Evolutionary conservation across 2,329 filamentous ascomycete species (phyloP).

Genomic region (Aspergillus carbonarius): DNA sequence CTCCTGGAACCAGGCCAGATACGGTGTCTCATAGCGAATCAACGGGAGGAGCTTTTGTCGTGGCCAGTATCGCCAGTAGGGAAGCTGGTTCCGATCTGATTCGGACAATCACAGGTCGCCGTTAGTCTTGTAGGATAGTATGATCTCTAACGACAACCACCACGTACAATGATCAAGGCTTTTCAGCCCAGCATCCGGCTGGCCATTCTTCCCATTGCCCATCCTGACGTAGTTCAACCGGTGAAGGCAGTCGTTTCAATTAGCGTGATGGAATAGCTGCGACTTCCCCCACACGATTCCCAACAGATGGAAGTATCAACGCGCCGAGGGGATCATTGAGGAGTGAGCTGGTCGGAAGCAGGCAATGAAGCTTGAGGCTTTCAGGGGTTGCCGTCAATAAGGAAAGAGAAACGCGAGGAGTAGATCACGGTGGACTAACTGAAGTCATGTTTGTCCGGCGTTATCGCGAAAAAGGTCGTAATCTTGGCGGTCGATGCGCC

Average conservation of each 20-base stretch:
- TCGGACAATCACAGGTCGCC: slow-evolving; percentile 15
- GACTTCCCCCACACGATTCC: slow-evolving; percentile 24
- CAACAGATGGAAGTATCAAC: neutral
- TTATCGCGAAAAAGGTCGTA: neutral
- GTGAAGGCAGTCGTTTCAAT: slow-evolving; percentile 16
- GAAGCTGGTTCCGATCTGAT: slow-evolving; percentile 77
- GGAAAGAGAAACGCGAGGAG: neutral
- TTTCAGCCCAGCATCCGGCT: slow-evolving; percentile 67
- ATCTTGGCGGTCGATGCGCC: slow-evolving; percentile 2
- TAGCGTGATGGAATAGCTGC: slow-evolving; percentile 16
- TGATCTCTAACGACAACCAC: neutral
- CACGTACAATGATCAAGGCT: slow-evolving; percentile 71
- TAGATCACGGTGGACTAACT: neutral
- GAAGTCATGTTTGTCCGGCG: neutral
- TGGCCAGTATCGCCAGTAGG: slow-evolving; percentile 81
- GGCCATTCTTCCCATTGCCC: slow-evolving; percentile 38
- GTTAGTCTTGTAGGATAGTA: neutral
- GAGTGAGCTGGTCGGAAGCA: neutral
- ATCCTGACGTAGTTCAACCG: slow-evolving; percentile 27
- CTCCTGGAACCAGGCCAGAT: slow-evolving; percentile 82
- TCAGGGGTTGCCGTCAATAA: neutral
- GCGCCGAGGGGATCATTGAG: neutral
- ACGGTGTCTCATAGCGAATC: slow-evolving; percentile 91
- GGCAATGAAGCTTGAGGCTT: neutral
- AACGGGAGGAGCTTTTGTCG: slow-evolving; percentile 81